Conservation (phyloP, 371 early-diverging fungal genomes). For the Apophysomyces variabilis region DNA sequence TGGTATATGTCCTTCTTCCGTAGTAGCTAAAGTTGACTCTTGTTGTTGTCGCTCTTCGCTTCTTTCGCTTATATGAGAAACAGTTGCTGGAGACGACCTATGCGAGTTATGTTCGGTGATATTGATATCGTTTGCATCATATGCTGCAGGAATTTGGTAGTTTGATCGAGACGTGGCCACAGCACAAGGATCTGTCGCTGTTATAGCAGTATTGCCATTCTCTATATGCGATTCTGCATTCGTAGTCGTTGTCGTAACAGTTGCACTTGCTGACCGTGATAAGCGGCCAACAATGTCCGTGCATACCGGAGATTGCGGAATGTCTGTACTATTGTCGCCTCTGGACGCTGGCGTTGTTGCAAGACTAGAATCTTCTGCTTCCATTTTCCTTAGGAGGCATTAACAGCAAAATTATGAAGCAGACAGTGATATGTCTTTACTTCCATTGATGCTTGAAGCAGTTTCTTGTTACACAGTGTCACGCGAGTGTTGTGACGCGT, state of each 20-base stretch:
- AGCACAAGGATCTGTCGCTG: constrained; percentile 1
- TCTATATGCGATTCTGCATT: constrained; percentile 13
- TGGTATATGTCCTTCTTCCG: not conserved
- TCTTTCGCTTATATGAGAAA: not conserved
- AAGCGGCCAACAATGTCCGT: constrained; percentile 11
- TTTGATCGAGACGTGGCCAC: not conserved
- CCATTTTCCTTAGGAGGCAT: not conserved
- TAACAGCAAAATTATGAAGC: not conserved
- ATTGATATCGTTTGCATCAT: not conserved
- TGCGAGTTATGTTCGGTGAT: not conserved
- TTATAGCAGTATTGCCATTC: not conserved
- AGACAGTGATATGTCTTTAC: not conserved
- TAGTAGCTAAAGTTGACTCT: not conserved
- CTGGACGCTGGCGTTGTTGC: not conserved
- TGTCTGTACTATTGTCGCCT: not conserved
- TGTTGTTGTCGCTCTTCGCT: not conserved
- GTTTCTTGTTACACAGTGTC: not conserved
- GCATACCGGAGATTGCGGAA: constrained; percentile 11
- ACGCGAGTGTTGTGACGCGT: constrained; percentile 5
- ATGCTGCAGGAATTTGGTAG: not conserved
- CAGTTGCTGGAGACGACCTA: not conserved
- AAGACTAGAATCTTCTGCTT: constrained; percentile 2
- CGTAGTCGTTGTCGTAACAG: constrained; percentile 12
- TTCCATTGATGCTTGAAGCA: not conserved
- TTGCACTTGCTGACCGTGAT: constrained; percentile 15